A percentile compares a stretch with the other conserved stretches of the same genome.
These are phyloP conservation scores for Exidia glandulosa DNA, from an alignment of 768 basidiomycete genomes.

Conservation along the genomic window DNA sequence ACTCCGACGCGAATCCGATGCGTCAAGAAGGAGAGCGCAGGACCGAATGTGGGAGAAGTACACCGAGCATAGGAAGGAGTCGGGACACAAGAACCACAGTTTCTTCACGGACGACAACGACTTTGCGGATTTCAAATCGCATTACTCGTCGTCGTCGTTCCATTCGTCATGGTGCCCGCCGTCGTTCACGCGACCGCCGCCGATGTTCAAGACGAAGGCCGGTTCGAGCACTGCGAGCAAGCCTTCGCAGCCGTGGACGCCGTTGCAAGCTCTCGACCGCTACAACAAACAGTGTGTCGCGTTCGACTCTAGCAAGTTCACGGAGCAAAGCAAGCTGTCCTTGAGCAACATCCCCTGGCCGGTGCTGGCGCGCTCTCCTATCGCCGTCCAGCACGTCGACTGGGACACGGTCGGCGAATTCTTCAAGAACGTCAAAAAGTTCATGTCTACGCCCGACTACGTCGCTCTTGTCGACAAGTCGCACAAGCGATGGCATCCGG, in stretches of 20 bases:
- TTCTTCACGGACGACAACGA: no score
- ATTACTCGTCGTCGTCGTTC: no score
- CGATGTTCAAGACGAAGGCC: no score
- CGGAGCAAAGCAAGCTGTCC: constrained; percentile 31
- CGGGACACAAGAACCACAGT: no score
- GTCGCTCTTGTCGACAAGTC: constrained; percentile 56
- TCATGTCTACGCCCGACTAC: constrained; percentile 52
- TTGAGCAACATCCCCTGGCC: constrained; percentile 71
- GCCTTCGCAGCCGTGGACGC: constrained; percentile 46
- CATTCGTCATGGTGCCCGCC: no score
- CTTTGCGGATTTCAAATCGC: no score
- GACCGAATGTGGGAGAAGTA: no score
- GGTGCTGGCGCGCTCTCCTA: constrained; percentile 39
- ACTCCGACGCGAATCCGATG: no score
- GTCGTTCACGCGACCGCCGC: no score
- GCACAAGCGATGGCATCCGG: constrained; percentile 68
- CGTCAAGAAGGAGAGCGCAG: no score
- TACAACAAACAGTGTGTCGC: constrained; percentile 48
- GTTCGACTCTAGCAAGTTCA: constrained; percentile 55
- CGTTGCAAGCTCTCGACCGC: constrained; percentile 55
- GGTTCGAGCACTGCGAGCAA: no score
- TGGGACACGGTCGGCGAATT: constrained; percentile 65
- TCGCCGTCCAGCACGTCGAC: constrained; percentile 52
- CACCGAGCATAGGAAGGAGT: no score
- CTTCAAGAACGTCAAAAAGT: constrained; percentile 40